phyloP scores from a whole-genome alignment of 768 basidiomycete genomes.

The Podaxis sp. region DNA sequence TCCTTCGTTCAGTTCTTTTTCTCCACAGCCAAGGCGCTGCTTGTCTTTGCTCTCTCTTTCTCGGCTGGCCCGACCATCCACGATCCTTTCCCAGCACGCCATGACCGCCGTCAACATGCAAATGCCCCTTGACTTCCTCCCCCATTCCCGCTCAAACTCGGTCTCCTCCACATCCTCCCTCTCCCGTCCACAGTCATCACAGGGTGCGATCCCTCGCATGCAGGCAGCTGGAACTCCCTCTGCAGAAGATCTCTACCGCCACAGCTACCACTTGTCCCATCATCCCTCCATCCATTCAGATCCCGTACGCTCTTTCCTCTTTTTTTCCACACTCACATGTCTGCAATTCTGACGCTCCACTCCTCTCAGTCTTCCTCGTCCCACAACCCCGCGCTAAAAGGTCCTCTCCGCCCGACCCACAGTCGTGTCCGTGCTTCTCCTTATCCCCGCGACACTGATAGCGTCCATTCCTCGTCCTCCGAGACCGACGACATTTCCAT shows the following conservation, averaged over 20 bases:
- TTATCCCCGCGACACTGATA: constrained; percentile 83
- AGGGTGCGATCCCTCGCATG: constrained; percentile 58
- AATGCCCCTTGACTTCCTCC: constrained; percentile 74
- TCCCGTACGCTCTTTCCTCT: constrained; percentile 42
- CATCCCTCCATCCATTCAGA: constrained; percentile 36
- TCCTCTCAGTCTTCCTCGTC: constrained; percentile 4
- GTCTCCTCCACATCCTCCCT: constrained; percentile 72
- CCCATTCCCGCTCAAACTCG: constrained; percentile 79
- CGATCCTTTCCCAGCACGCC: constrained; percentile 24
- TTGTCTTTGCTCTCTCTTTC: constrained; percentile 23
- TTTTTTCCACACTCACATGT: constrained; percentile 60
- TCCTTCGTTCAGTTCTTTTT: constrained; percentile 23
- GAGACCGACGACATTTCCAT: constrained; percentile 88
- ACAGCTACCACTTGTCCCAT: constrained; percentile 56
- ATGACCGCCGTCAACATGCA: constrained; percentile 80
- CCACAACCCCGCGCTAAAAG: constrained; percentile 70
- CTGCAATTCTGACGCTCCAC: not conserved
- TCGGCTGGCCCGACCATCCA: constrained; percentile 62
- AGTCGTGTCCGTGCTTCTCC: constrained; percentile 83
- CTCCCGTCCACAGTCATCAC: constrained; percentile 79
- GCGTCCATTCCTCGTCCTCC: constrained; percentile 83
- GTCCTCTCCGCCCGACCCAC: constrained; percentile 72
- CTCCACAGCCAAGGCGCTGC: constrained; percentile 22
- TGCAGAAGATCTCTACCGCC: constrained; percentile 71
- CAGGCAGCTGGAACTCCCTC: constrained; percentile 49